Percentiles rank a stretch among this genome's conserved stretches.
Conservation (phyloP, 192 early-diverging fungal genomes). For the Coemansia nantahalensis region DNA sequence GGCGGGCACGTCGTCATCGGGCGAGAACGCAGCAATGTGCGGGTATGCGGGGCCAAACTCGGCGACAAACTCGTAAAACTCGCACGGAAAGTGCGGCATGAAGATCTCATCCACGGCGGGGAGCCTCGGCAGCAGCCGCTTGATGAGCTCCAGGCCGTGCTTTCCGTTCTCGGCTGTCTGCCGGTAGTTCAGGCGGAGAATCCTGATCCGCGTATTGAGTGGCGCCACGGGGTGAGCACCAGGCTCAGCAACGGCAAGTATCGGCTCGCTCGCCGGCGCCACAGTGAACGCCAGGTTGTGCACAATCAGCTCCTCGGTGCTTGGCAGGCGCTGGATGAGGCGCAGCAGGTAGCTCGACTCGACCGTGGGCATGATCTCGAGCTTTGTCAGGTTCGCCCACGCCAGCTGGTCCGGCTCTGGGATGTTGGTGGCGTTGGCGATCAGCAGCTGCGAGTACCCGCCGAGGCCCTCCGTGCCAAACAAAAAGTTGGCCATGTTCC, state of each 20-base stretch:
- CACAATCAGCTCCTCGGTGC: constrained; percentile 1
- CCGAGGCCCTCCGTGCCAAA: constrained; percentile 1
- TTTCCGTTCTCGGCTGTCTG: too few relatives aligned
- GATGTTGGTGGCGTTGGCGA: neutral
- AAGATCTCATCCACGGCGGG: too few relatives aligned
- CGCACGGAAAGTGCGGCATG: too few relatives aligned
- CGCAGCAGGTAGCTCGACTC: neutral
- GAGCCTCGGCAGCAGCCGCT: too few relatives aligned
- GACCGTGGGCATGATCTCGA: constrained; percentile 1
- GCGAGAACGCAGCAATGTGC: too few relatives aligned
- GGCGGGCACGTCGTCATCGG: too few relatives aligned
- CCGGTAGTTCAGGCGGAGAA: neutral
- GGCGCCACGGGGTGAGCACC: too few relatives aligned
- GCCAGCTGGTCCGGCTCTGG: neutral
- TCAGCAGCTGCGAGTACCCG: constrained; percentile 1
- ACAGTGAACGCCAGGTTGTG: neutral
- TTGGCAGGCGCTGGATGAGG: neutral
- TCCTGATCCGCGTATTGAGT: neutral
- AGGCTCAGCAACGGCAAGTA: too few relatives aligned
- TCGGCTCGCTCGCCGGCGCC: neutral
- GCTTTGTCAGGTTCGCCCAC: constrained; percentile 1
- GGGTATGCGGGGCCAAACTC: too few relatives aligned
- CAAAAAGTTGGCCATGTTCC: constrained; percentile 4
- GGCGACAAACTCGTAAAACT: too few relatives aligned
- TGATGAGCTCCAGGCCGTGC: too few relatives aligned